A percentile compares a stretch with the other conserved stretches of the same genome.
phyloP scores from a whole-genome alignment of 2,329 filamentous ascomycete genomes.

The Periconia sp. region DNA sequence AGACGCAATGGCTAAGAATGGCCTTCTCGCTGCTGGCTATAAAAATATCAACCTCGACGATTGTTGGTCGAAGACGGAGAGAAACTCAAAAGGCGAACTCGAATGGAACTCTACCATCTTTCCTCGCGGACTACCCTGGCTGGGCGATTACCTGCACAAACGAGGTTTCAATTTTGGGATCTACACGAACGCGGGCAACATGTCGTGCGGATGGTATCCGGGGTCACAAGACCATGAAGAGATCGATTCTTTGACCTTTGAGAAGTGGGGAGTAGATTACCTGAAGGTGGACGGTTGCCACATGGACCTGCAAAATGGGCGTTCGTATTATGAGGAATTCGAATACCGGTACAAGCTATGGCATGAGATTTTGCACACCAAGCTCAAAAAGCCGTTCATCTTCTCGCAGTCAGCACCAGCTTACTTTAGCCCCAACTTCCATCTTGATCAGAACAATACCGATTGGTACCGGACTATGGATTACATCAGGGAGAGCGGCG shows the following conservation, averaged over 20 bases:
- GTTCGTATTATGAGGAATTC: slow-evolving; percentile 24
- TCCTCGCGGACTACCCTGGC: slow-evolving; percentile 48
- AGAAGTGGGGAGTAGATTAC: slow-evolving; percentile 43
- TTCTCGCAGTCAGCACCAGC: slow-evolving; percentile 53
- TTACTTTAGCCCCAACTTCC: slow-evolving; percentile 43
- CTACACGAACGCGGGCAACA: slow-evolving; percentile 49
- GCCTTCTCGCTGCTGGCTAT: slow-evolving; percentile 45
- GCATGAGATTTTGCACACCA: slow-evolving; percentile 43
- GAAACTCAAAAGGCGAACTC: slow-evolving; percentile 43
- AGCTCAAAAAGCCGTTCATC: slow-evolving; percentile 41
- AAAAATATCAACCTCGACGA: slow-evolving; percentile 50
- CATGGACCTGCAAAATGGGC: slow-evolving; percentile 20
- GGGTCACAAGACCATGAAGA: slow-evolving; percentile 47
- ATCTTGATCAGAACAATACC: slow-evolving; percentile 38
- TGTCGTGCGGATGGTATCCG: slow-evolving; percentile 49
- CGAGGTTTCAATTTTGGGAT: slow-evolving; percentile 51
- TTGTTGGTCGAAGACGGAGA: slow-evolving; percentile 46
- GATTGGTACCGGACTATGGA: slow-evolving; percentile 52
- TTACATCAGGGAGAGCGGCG: slow-evolving; percentile 45
- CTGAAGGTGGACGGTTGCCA: slow-evolving; percentile 28
- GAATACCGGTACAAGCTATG: slow-evolving; percentile 44
- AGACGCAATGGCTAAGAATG: slow-evolving; percentile 47
- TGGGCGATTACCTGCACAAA: slow-evolving; percentile 42
- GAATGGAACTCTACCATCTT: slow-evolving; percentile 48
- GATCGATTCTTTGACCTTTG: slow-evolving; percentile 46